phyloP scores from a whole-genome alignment of 176 grass and related monocot genomes.

The Olyra latifolia region DNA sequence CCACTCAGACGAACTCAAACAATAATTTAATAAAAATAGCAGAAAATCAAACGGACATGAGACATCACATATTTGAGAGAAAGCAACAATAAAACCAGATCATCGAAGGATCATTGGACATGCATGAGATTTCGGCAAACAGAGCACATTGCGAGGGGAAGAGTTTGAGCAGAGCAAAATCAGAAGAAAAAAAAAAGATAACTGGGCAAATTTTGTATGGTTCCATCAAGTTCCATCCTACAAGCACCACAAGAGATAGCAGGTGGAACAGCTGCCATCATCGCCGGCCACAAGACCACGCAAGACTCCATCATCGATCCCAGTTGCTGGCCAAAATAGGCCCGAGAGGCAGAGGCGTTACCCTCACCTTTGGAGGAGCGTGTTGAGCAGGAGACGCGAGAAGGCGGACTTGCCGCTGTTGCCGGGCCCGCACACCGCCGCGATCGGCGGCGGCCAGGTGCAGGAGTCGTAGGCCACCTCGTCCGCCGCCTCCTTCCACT shows the following conservation, averaged over 20 bases:
- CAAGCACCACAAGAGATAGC: neutral
- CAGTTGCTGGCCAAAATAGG: neutral
- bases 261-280: neutral
- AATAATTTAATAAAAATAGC: neutral
- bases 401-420: conserved; percentile 80
- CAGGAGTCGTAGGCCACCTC: conserved; percentile 68
- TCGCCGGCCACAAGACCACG: too few relatives aligned
- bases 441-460: conserved; percentile 61
- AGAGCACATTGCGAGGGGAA: neutral
- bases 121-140: neutral
- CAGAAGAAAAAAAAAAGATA: neutral
- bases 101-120: neutral
- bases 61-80: neutral
- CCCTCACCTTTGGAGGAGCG: conserved; percentile 51
- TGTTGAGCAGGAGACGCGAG: conserved; percentile 69
- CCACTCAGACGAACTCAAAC: neutral
- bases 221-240: neutral
- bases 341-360: neutral
- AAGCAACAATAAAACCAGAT: neutral
- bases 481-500: conserved; percentile 57
- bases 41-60: neutral
- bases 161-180: neutral
- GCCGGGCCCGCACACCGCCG: conserved; percentile 58
- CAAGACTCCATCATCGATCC: neutral
- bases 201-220: too few relatives aligned